Evolutionary conservation across 1,139 yeast genomes (phyloP).

Genomic region (Suhomyces guaymorum): DNA sequence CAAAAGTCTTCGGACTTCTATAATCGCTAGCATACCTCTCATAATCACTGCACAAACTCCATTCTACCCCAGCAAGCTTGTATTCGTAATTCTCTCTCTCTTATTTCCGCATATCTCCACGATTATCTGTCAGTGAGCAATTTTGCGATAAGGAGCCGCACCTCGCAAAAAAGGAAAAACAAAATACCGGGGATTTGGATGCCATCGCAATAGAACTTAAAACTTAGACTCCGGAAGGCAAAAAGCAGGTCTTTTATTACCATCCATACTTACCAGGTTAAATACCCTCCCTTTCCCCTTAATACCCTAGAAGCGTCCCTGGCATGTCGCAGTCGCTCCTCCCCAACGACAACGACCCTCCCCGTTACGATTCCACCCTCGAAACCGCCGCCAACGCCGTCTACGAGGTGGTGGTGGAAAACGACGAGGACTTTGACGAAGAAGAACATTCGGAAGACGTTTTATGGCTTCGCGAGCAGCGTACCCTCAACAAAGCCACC

Average conservation of each 20-base stretch:
- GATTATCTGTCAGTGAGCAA: too few relatives aligned
- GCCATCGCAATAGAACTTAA: too few relatives aligned
- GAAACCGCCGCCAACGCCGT: constrained; percentile 30
- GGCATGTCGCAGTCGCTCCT: not conserved
- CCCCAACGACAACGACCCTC: not conserved
- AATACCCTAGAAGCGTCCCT: not conserved
- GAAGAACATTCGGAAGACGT: constrained; percentile 40
- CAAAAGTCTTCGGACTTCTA: too few relatives aligned
- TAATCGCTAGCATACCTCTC: too few relatives aligned
- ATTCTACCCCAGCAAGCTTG: too few relatives aligned
- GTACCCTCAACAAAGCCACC: constrained; percentile 27
- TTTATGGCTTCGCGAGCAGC: constrained; percentile 41
- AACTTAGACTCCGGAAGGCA: too few relatives aligned
- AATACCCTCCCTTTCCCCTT: not conserved
- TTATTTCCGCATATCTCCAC: too few relatives aligned
- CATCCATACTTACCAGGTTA: not conserved
- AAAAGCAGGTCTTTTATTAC: not conserved
- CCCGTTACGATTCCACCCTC: constrained; percentile 8
- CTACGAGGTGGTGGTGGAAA: constrained; percentile 32
- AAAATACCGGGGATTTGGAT: too few relatives aligned
- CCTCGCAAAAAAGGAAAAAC: too few relatives aligned
- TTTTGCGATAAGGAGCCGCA: too few relatives aligned
- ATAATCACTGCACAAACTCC: too few relatives aligned
- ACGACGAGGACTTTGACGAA: constrained; percentile 30
- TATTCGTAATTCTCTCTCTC: too few relatives aligned